Percentiles rank a stretch among this genome's conserved stretches.
Conservation (phyloP, 306 rosid species). For the Chamaecrista fasciculata region DNA sequence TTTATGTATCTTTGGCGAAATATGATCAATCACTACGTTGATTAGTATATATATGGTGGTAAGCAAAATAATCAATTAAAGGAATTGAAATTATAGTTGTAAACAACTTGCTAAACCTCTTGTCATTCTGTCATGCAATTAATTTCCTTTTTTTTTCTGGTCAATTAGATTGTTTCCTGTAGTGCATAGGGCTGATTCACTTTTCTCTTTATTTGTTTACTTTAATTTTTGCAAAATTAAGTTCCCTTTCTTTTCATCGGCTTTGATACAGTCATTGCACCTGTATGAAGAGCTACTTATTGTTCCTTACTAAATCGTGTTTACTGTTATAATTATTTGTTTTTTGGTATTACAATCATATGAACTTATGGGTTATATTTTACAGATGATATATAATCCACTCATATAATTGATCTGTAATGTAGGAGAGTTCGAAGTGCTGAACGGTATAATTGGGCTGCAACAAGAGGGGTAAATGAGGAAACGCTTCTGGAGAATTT, state of each 20-base stretch:
- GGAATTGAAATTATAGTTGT: neutral
- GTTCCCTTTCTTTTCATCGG: neutral
- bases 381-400: neutral
- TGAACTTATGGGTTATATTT: neutral
- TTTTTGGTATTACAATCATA: neutral
- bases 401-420: constrained; percentile 24
- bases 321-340: neutral
- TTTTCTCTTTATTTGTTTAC: neutral
- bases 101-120: neutral
- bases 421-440: constrained; percentile 71
- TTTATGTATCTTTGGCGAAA: neutral
- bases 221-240: neutral
- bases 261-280: neutral
- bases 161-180: neutral
- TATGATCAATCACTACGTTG: neutral
- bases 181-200: neutral
- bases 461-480: constrained; percentile 93
- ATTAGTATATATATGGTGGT: neutral
- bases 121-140: neutral
- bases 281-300: neutral
- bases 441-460: constrained; percentile 82
- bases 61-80: neutral
- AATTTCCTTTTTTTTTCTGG: neutral
- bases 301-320: neutral
- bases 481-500: constrained; percentile 69